A percentile compares a stretch with the other conserved stretches of the same genome.
Evolutionary conservation across 2,329 filamentous ascomycete genomes (phyloP).

Genomic region (Diaporthe batatas): DNA sequence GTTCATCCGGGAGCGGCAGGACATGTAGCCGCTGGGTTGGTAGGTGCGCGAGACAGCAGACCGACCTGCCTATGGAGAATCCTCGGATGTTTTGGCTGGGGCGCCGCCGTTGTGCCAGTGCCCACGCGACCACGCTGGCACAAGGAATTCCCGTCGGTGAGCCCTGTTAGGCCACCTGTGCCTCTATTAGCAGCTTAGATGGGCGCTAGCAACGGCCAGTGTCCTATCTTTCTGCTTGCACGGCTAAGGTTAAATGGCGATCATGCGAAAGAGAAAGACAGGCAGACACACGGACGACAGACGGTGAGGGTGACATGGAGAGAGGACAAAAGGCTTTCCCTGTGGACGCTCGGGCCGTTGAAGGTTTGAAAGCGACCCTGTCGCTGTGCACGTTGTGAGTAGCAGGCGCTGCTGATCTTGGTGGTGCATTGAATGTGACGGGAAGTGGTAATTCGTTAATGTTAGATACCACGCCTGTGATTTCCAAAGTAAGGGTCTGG

Average conservation of each 20-base stretch:
- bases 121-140: slow-evolving; percentile 21
- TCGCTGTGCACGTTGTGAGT: not conserved
- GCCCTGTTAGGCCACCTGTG: slow-evolving; percentile 23
- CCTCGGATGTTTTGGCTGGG: slow-evolving; percentile 31
- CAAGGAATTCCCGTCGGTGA: slow-evolving; percentile 41
- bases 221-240: slow-evolving; percentile 29
- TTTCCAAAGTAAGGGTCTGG: slow-evolving; percentile 5
- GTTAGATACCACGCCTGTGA: slow-evolving; percentile 7
- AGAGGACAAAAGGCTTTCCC: not conserved
- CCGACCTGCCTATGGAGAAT: slow-evolving; percentile 24
- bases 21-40: slow-evolving; percentile 15
- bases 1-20: slow-evolving; percentile 7
- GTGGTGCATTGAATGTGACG: slow-evolving; percentile 22
- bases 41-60: slow-evolving; percentile 8
- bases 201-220: slow-evolving; percentile 25
- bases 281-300: too few relatives aligned
- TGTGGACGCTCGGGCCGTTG: slow-evolving; percentile 7
- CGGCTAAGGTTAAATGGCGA: slow-evolving; percentile 8
- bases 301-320: slow-evolving; percentile 6
- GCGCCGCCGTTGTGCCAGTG: slow-evolving; percentile 10
- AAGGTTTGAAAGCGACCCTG: not conserved
- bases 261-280: slow-evolving; percentile 30
- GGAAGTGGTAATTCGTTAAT: slow-evolving; percentile 27
- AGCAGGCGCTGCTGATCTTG: slow-evolving; percentile 6
- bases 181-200: slow-evolving; percentile 21